These are phyloP conservation scores for Medicago lupulina DNA, from an alignment of 306 rosid genomes.

Conservation along the genomic window DNA sequence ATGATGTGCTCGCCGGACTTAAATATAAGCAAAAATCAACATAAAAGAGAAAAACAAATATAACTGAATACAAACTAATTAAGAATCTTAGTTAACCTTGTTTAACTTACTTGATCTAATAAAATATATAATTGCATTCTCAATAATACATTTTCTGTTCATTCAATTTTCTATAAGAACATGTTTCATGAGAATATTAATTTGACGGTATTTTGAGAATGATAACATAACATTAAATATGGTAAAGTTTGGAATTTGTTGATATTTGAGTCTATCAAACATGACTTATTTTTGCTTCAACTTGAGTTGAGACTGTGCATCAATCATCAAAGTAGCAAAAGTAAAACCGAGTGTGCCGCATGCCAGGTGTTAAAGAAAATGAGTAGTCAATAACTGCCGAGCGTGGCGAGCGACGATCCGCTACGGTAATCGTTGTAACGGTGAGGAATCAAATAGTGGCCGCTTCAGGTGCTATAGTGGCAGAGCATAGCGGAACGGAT, in stretches of 20 bases:
- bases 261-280: background rate
- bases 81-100: background rate
- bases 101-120: background rate
- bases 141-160: background rate
- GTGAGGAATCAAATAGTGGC: no score
- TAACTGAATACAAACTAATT: background rate
- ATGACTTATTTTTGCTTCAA: background rate
- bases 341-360: slow-evolving; percentile 28
- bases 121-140: background rate
- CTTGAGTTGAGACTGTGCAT: background rate
- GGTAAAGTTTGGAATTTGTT: background rate
- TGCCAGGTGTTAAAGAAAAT: background rate
- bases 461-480: no score
- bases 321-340: slow-evolving; percentile 25
- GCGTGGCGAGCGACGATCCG: no score
- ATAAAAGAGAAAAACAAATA: background rate
- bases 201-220: background rate
- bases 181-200: background rate
- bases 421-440: no score
- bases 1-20: background rate
- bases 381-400: no score
- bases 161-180: background rate
- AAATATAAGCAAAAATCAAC: background rate
- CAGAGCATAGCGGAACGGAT: no score
- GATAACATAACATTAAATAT: background rate